Evolutionary conservation across 192 early-diverging fungal species (phyloP).

Genomic region (Backusella psychrophila): DNA sequence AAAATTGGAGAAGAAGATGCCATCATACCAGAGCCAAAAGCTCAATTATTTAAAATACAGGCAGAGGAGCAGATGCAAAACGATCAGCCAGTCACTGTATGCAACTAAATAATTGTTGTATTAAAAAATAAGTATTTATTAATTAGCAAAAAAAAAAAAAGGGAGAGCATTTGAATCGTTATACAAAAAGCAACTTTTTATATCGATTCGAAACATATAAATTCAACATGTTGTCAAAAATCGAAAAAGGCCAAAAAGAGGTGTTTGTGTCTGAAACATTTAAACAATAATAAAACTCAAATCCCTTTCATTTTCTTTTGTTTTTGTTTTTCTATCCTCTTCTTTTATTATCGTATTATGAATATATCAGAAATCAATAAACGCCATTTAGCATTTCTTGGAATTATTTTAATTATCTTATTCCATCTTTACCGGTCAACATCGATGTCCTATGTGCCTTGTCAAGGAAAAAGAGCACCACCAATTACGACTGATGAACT

Average conservation of each 20-base stretch:
- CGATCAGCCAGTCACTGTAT: constrained; percentile 10
- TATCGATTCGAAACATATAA: background rate
- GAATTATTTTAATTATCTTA: background rate
- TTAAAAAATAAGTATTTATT: background rate
- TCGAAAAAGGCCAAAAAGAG: background rate
- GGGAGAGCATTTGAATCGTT: background rate
- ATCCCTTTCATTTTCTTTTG: background rate
- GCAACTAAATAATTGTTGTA: background rate
- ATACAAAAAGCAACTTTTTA: background rate
- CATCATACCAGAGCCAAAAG: constrained; percentile 27
- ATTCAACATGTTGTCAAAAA: background rate
- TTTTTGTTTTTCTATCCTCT: background rate
- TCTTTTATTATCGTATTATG: background rate
- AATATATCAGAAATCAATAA: background rate
- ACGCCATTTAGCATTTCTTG: background rate
- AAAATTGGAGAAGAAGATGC: constrained; percentile 18
- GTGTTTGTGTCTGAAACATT: background rate
- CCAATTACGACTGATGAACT: background rate
- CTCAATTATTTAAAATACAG: constrained; percentile 18
- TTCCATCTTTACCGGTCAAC: background rate
- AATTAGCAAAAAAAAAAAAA: constrained; percentile 1
- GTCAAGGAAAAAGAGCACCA: background rate
- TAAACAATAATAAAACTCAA: background rate
- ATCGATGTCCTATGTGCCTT: background rate
- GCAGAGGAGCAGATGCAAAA: constrained; percentile 15